phyloP scores from a whole-genome alignment of 1,139 yeast genomes.

The Candida neerlandica region DNA sequence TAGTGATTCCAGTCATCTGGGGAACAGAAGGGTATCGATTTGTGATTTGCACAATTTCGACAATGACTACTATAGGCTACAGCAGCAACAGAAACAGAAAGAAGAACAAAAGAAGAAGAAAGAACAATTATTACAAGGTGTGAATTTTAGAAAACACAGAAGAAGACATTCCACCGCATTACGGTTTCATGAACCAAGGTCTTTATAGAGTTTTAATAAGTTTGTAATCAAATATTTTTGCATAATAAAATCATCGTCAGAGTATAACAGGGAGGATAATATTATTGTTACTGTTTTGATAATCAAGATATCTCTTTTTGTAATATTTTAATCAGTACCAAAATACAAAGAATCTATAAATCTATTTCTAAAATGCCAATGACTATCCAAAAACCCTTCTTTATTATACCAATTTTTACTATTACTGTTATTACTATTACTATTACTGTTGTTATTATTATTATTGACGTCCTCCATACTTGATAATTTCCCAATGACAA shows the following conservation, averaged over 20 bases:
- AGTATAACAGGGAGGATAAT: too few species aligned
- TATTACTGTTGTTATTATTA: too few species aligned
- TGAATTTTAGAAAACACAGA: too few species aligned
- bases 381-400: conserved; percentile 44
- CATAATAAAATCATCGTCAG: too few species aligned
- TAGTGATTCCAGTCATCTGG: not conserved
- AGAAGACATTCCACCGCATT: too few species aligned
- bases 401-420: conserved; percentile 28
- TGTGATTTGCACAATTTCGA: not conserved
- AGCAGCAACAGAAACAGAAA: not conserved
- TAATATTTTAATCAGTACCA: conserved; percentile 55
- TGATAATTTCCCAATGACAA: conserved; percentile 73
- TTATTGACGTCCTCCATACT: conserved; percentile 25
- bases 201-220: too few species aligned
- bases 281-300: too few species aligned
- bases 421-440: too few species aligned
- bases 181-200: too few species aligned
- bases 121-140: not conserved
- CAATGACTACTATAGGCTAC: not conserved
- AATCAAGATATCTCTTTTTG: not conserved
- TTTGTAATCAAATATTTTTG: too few species aligned
- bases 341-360: conserved; percentile 79
- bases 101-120: not conserved
- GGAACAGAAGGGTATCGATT: not conserved
- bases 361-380: conserved; percentile 68